These are phyloP conservation scores for Pyropia haitanensis DNA, from an alignment of 23 red algal species.

Conservation along the genomic window DNA sequence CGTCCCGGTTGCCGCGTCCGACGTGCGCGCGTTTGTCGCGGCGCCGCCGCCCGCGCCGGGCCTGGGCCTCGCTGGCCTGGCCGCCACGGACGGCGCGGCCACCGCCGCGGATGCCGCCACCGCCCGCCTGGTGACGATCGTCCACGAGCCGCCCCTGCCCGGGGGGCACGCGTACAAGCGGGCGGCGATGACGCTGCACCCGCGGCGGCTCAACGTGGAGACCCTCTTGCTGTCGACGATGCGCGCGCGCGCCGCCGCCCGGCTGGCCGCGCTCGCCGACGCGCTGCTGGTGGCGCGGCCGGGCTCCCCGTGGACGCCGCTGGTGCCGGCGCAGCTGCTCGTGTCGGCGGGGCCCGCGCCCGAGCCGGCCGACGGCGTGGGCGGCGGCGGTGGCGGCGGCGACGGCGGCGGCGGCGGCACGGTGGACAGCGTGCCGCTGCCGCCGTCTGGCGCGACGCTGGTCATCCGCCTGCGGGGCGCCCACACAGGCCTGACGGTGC, in stretches of 20 bases:
- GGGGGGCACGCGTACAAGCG: no score
- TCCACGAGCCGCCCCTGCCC: no score
- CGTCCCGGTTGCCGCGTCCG: slow-evolving; percentile 16
- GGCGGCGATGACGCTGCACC: no score
- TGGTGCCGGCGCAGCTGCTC: slow-evolving; percentile 1
- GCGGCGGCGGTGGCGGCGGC: slow-evolving; percentile 10
- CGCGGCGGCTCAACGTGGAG: no score
- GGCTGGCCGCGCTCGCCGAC: no score
- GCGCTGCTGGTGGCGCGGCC: no score
- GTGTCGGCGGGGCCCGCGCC: slow-evolving; percentile 10
- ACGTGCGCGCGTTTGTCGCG: neutral
- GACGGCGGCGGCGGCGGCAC: neutral
- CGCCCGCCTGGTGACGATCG: no score
- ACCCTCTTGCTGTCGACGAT: no score
- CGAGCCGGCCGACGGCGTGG: slow-evolving; percentile 3
- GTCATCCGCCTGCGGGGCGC: slow-evolving; percentile 18
- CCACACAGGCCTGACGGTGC: slow-evolving; percentile 24
- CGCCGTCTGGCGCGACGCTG: slow-evolving; percentile 12
- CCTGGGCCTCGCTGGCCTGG: neutral
- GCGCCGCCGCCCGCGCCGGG: neutral
- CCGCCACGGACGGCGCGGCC: neutral
- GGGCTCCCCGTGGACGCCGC: neutral
- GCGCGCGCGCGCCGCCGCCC: no score
- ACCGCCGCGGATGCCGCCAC: neutral
- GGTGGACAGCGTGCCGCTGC: neutral